These are phyloP conservation scores for Salpingoeca rosetta DNA, from an alignment of 78 protist genomes.

Conservation along the genomic window DNA sequence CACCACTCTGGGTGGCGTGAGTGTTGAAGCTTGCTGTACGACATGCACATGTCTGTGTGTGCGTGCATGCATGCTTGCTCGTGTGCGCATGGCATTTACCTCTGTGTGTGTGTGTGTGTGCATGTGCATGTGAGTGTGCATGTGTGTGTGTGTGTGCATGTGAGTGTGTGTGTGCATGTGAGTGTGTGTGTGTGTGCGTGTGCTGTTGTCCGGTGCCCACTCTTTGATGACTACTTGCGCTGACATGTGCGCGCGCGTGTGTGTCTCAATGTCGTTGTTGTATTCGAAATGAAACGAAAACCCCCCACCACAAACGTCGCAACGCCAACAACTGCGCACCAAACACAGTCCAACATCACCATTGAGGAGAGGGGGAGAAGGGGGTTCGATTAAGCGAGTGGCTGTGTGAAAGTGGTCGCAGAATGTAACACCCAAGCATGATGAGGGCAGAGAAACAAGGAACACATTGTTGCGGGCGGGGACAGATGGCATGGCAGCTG, in stretches of 20 bases:
- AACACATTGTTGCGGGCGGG: background rate
- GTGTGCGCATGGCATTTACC: too few species aligned
- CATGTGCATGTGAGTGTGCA: background rate
- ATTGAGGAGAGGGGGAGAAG: background rate
- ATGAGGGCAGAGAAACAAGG: background rate
- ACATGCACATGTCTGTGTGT: background rate
- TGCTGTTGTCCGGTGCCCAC: background rate
- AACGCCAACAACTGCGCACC: too few species aligned
- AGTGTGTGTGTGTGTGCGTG: background rate
- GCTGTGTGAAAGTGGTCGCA: background rate
- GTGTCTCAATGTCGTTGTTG: background rate
- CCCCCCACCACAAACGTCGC: background rate
- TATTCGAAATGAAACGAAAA: background rate
- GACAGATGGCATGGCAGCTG: too few species aligned
- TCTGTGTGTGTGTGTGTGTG: background rate
- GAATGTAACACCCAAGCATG: too few species aligned
- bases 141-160: background rate
- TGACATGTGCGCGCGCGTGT: too few species aligned
- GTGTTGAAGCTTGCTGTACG: background rate
- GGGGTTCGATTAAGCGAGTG: background rate
- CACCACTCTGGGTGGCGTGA: background rate
- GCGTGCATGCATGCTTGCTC: too few species aligned
- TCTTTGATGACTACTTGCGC: background rate
- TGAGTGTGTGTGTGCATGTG: background rate
- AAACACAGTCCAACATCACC: background rate